Evolutionary conservation across 129 eudicot genomes (phyloP).

Genomic region (Lactuca sativa): DNA sequence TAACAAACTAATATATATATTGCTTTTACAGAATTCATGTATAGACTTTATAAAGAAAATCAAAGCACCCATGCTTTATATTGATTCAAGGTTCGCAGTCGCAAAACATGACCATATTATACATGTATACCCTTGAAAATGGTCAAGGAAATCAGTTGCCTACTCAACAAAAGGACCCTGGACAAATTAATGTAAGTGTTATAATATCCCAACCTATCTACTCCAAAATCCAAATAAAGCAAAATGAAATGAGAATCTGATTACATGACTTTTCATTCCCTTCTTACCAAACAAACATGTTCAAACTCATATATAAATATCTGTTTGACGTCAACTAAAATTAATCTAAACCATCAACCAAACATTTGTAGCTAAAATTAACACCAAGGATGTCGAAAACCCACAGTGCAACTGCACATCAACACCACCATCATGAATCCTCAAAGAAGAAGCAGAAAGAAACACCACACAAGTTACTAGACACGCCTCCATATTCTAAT

Average conservation of each 20-base stretch:
- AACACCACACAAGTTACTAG: constrained; percentile 32
- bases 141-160: background rate
- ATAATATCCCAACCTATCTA: background rate
- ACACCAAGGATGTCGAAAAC: constrained; percentile 10
- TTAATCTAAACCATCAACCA: background rate
- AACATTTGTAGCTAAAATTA: background rate
- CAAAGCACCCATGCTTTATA: no score
- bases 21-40: no score
- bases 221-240: background rate
- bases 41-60: no score
- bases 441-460: constrained; percentile 18
- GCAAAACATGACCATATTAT: background rate
- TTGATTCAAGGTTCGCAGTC: constrained; percentile 3
- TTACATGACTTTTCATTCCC: constrained; percentile 10
- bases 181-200: background rate
- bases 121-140: background rate
- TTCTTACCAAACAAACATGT: background rate
- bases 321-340: background rate
- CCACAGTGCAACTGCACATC: constrained; percentile 2
- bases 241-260: constrained; percentile 7
- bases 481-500: constrained; percentile 44
- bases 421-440: constrained; percentile 13
- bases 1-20: no score
- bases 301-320: constrained; percentile 4
- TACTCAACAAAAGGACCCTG: background rate